Evolutionary conservation across 208 protist species (phyloP), one percentile per base, ranked within the genome.

Genomic region (Zelonia costaricensis): DNA sequence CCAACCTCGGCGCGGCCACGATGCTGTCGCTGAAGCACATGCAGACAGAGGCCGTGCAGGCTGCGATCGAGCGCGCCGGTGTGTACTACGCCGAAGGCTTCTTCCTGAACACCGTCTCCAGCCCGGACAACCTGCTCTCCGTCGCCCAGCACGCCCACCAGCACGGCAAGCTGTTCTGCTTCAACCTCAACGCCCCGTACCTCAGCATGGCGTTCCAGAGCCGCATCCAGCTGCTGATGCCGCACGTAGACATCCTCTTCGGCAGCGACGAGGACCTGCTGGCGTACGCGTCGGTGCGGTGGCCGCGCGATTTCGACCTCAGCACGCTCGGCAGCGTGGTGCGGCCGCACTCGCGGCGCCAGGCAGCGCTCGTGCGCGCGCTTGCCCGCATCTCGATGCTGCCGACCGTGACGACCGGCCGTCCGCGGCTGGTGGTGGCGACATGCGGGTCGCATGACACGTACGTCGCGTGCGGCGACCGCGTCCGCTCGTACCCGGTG

Each of bases 171-270:
- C 66, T 92, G 30, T 96, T 97, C 65, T 84, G 72, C 46, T 88
- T 98, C 70, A 98, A 98, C 88, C 73, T 98, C 8, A 88, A 88
- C 42, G 98, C 98, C 9, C 95, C 95, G 44, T 99, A 98, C 81
- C 69, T 99, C 51, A 71, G 78, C 65, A 49, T 86, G 25, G 84
- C 97, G 48, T 98, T 98, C 74, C 80, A 83, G 45, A 86, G 91
- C 15, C 69, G 75, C 44, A 57, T 98, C 10, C 61, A 82, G 22
- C 43, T 81, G 27, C 54, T 95, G 12, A 72, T 98, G 55, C 96
- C 94, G 44, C 98, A 98, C 78, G 65, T 92, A 27, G 95, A 98
- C 69, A 86, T 97, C 61, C 69, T 99, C 35, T 98, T 99, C 59
- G 94, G 92, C 70, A 98, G 97, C 70, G 93, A 98, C 60, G 78